phyloP scores from a whole-genome alignment of 1,284 basidiomycete species.

The Veloboletus limbatus region DNA sequence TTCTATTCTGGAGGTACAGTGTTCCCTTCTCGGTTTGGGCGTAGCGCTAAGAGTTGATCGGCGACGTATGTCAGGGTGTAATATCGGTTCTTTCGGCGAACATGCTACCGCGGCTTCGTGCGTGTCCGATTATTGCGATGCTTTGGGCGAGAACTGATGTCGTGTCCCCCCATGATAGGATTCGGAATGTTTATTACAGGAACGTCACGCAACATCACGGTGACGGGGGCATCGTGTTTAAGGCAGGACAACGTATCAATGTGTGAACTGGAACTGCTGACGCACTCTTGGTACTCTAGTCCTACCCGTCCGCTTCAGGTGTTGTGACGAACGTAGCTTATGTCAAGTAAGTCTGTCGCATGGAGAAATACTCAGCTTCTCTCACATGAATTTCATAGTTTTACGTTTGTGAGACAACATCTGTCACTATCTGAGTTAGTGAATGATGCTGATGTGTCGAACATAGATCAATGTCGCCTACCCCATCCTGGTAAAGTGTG shows the following conservation, averaged over 20 bases:
- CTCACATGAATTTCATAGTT: slow-evolving; percentile 7
- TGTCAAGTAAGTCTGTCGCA: slow-evolving; percentile 11
- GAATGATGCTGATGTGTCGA: slow-evolving; percentile 4
- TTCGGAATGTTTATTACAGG: slow-evolving; percentile 13
- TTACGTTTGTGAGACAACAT: slow-evolving; percentile 12
- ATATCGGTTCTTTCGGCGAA: slow-evolving; percentile 16
- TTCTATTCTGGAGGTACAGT: slow-evolving; percentile 12
- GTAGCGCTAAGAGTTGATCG: not conserved
- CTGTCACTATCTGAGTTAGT: not conserved
- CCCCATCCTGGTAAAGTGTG: slow-evolving; percentile 15
- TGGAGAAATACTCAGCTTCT: not conserved
- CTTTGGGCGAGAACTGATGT: not conserved
- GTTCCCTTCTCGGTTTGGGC: not conserved
- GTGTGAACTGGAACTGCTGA: not conserved
- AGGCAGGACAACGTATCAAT: slow-evolving; percentile 1
- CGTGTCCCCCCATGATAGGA: not conserved
- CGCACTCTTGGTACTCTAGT: not conserved
- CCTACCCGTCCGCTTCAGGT: slow-evolving; percentile 11
- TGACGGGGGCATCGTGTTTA: slow-evolving; percentile 5
- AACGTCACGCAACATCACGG: slow-evolving; percentile 6
- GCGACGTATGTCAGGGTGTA: slow-evolving; percentile 12
- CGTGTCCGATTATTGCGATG: not conserved
- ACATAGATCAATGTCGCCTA: slow-evolving; percentile 2
- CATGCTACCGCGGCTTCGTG: not conserved
- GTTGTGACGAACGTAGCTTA: slow-evolving; percentile 15